phyloP scores from a whole-genome alignment of 352 stramenopile genomes.

The Pythium angustatum region DNA sequence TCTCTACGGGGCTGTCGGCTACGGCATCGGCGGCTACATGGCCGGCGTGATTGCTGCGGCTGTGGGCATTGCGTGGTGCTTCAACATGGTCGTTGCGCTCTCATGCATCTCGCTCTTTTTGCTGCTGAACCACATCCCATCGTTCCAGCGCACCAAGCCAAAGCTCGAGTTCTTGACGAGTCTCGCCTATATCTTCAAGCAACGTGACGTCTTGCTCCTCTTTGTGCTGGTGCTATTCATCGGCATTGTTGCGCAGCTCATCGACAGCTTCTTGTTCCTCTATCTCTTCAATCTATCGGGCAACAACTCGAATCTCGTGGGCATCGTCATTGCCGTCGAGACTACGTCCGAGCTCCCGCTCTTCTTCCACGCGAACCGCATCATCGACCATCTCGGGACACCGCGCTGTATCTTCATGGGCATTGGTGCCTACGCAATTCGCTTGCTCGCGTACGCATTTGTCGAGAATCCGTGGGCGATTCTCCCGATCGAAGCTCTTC shows the following conservation, averaged over 20 bases:
- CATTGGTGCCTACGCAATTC: conserved; percentile 53
- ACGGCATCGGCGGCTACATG: conserved; percentile 64
- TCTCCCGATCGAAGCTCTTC: conserved; percentile 61
- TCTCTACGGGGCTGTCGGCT: conserved; percentile 69
- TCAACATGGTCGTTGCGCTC: conserved; percentile 71
- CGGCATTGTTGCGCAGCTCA: conserved; percentile 57
- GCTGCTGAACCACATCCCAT: conserved; percentile 55
- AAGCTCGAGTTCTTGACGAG: conserved; percentile 44
- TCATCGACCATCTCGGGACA: conserved; percentile 60
- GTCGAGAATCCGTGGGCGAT: conserved; percentile 62
- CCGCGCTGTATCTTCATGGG: conserved; percentile 53
- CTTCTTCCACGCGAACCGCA: conserved; percentile 76
- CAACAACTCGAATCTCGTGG: conserved; percentile 61
- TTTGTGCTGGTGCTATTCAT: conserved; percentile 69
- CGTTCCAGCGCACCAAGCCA: conserved; percentile 32
- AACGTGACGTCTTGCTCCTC: conserved; percentile 58
- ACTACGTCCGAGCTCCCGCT: conserved; percentile 71
- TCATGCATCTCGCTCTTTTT: conserved; percentile 57
- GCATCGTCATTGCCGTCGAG: conserved; percentile 66
- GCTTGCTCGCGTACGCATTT: conserved; percentile 61
- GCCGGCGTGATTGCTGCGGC: conserved; percentile 55
- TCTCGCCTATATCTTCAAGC: conserved; percentile 41
- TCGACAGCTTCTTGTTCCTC: conserved; percentile 73
- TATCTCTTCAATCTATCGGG: conserved; percentile 73
- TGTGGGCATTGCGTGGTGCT: conserved; percentile 71